These are phyloP conservation scores for Hanseniaspora hatyaiensis DNA, from an alignment of 805 yeast genomes.

Conservation along the genomic window DNA sequence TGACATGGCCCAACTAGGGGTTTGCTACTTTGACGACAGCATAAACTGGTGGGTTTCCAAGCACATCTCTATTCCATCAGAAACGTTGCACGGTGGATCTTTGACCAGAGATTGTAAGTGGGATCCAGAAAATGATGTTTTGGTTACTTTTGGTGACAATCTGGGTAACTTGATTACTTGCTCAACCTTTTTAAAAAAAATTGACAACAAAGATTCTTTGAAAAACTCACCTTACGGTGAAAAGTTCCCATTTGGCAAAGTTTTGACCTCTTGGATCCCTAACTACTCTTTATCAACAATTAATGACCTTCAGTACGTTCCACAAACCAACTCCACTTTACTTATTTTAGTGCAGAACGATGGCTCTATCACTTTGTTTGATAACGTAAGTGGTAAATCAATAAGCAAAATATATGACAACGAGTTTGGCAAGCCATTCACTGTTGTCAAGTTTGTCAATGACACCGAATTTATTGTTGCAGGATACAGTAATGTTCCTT, in stretches of 20 bases:
- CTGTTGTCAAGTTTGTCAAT: conserved; percentile 56
- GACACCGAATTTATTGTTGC: conserved; percentile 67
- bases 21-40: conserved; percentile 89
- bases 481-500: conserved; percentile 86
- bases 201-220: conserved; percentile 50
- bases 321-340: conserved; percentile 78
- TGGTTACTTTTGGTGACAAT: conserved; percentile 81
- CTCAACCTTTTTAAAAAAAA: conserved; percentile 76
- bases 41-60: conserved; percentile 99
- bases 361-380: conserved; percentile 9
- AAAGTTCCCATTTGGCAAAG: conserved; percentile 87
- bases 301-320: conserved; percentile 63
- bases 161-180: conserved; percentile 88
- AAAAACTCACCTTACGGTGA: conserved; percentile 71
- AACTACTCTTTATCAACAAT: conserved; percentile 74
- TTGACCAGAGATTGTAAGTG: conserved; percentile 44
- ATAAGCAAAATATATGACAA: conserved; percentile 21
- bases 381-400: conserved; percentile 17
- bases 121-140: conserved; percentile 57
- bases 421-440: conserved; percentile 58
- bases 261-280: conserved; percentile 53
- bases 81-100: conserved; percentile 66
- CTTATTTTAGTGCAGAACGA: conserved; percentile 47
- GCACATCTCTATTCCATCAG: conserved; percentile 88
- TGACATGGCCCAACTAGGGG: conserved; percentile 74